Base-by-base conservation (phyloP, 257 asterid species). In the Ilex aquifolium region DNA sequence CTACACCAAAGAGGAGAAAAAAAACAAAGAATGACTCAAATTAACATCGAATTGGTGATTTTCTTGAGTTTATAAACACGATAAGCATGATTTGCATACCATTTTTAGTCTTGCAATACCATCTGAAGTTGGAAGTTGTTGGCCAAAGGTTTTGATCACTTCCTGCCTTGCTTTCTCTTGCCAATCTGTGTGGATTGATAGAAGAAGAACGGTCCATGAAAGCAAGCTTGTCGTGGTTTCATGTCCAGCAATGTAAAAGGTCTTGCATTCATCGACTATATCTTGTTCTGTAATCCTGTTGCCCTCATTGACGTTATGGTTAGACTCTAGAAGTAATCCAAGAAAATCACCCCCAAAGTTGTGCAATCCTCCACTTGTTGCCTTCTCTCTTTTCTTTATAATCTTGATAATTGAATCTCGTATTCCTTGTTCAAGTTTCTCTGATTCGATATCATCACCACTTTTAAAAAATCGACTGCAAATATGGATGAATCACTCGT, bases 371-470 rank as follows among this genome's bases (percentile, higher is more conserved):
- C 10, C 39, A 30, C 21, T 62, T 5, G 10, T 55, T 31, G 29
- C 54, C 2, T 49, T 44, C 32, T 62, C 66, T 31, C 66, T 62
- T 50, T 29, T 49, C 44, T 31, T 46, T 11, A 46, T 49, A 2
- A 62, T 13, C 14, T 40, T 13, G 17, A 62, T 1, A 11, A 62
- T n/a, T 3, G 57, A 46, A 48, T 30, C 57, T 30, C 66, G 57
- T 12, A 62, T 54, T 8, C 57, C 50, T n/a, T 31, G 40, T 55
- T 30, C 46, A 49, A 49, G 54, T 49, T 49, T 49, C 2, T 49
- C 54, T 3, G 9, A 62, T 48, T 49, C 66, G 17, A 49, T 62
- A 9, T 62, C 58, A 17, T 62, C 66, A 7, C 13, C 54, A 49
- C 17, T 49, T 11, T n/a, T n/a, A 3, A 12, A 15, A 49, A 49